These are phyloP conservation scores for Galerina sulciceps DNA, from an alignment of 768 basidiomycete genomes.

Conservation along the genomic window DNA sequence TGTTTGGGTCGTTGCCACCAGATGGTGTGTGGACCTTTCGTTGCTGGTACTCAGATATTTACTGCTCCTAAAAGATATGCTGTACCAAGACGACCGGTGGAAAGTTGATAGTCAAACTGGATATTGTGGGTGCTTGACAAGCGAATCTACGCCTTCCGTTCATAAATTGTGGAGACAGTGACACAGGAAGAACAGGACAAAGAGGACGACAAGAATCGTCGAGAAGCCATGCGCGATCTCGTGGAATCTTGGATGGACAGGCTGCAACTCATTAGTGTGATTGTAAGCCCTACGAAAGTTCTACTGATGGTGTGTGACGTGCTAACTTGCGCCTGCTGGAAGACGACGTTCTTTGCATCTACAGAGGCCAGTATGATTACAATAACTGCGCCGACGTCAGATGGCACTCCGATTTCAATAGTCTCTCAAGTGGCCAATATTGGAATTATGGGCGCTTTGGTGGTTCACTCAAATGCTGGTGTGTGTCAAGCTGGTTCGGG, in stretches of 20 bases:
- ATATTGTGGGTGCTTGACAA: too few relatives aligned
- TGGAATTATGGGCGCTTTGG: conserved; percentile 14
- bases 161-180: conserved; percentile 4
- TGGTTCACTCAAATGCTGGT: conserved; percentile 17
- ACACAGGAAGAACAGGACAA: conserved; percentile 54
- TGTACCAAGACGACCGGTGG: too few relatives aligned
- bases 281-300: conserved; percentile 40
- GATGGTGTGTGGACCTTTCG: not conserved
- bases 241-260: conserved; percentile 68
- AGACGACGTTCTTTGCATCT: conserved; percentile 19
- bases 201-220: conserved; percentile 40
- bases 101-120: too few relatives aligned
- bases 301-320: not conserved
- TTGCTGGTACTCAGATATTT: too few relatives aligned
- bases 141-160: too few relatives aligned
- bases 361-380: conserved; percentile 17
- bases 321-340: not conserved
- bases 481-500: not conserved
- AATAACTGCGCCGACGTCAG: conserved; percentile 7
- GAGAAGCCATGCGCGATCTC: conserved; percentile 49
- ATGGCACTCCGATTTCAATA: not conserved
- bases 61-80: too few relatives aligned
- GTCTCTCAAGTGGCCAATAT: conserved; percentile 10
- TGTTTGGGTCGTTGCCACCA: not conserved
- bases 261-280: conserved; percentile 62